A percentile compares a stretch with the other conserved stretches of the same genome.
phyloP scores from a whole-genome alignment of 768 basidiomycete genomes.

The Russula virescens region DNA sequence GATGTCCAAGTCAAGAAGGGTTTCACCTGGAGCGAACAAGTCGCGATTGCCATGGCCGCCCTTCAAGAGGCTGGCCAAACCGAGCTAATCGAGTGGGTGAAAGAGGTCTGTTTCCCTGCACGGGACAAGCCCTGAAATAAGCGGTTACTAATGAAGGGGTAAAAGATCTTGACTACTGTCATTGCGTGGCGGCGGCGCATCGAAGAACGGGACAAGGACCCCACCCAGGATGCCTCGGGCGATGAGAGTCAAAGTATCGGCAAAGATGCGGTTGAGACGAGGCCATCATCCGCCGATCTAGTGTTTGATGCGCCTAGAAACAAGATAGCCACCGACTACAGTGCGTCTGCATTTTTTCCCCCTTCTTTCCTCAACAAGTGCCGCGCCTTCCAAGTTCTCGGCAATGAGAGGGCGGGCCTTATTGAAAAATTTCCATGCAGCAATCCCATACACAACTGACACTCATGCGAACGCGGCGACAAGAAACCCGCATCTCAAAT shows the following conservation, averaged over 20 bases:
- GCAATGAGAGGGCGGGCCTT: background rate
- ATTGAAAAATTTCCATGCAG: slow-evolving; percentile 37
- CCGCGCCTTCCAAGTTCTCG: background rate
- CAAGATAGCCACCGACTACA: slow-evolving; percentile 65
- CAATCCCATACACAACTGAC: slow-evolving; percentile 69
- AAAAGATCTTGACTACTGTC: slow-evolving; percentile 56
- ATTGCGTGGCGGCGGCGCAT: slow-evolving; percentile 54
- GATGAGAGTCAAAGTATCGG: slow-evolving; percentile 32
- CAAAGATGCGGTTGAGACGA: slow-evolving; percentile 11
- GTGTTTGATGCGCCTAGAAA: slow-evolving; percentile 65
- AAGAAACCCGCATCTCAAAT: slow-evolving; percentile 72
- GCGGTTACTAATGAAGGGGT: slow-evolving; percentile 8
- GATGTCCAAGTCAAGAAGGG: slow-evolving; percentile 85
- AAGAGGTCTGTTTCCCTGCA: slow-evolving; percentile 51
- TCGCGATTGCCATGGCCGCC: slow-evolving; percentile 77
- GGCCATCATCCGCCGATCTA: slow-evolving; percentile 23
- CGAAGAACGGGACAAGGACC: slow-evolving; percentile 55
- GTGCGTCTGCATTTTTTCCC: slow-evolving; percentile 41
- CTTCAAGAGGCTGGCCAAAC: slow-evolving; percentile 61
- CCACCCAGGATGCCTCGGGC: slow-evolving; percentile 30
- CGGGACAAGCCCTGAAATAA: background rate
- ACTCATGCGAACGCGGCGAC: slow-evolving; percentile 73
- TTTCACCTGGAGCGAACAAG: slow-evolving; percentile 82
- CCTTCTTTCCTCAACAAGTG: background rate
- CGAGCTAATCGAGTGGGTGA: slow-evolving; percentile 71